These are phyloP conservation scores for Sphaceloma murrayae DNA, from an alignment of 2,329 filamentous ascomycete species.

Conservation along the genomic window DNA sequence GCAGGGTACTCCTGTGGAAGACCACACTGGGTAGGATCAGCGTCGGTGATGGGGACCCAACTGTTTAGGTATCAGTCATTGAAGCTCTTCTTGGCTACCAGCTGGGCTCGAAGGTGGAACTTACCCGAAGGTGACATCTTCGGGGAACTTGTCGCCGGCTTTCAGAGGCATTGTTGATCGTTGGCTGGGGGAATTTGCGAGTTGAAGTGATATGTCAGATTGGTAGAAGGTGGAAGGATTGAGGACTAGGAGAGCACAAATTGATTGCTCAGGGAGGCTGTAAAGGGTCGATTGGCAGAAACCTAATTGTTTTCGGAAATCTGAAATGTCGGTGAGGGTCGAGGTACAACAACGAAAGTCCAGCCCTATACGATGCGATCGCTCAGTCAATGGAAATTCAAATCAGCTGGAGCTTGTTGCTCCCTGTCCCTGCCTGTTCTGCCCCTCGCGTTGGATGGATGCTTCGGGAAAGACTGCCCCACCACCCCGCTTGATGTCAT, in stretches of 20 bases:
- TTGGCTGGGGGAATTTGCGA: not conserved
- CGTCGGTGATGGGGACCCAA: constrained; percentile 71
- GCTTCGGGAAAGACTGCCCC: constrained; percentile 10
- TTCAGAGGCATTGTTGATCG: constrained; percentile 56
- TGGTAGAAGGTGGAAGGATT: not conserved
- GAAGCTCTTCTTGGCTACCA: no score
- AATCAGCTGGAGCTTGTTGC: constrained; percentile 8
- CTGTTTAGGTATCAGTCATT: constrained; percentile 33
- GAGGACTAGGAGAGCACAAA: not conserved
- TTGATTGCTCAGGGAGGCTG: no score
- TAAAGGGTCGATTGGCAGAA: constrained; percentile 2
- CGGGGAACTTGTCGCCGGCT: constrained; percentile 73
- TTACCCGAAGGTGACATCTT: constrained; percentile 66
- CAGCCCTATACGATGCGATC: not conserved
- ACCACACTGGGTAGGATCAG: constrained; percentile 64
- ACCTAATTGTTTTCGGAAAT: not conserved
- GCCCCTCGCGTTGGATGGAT: constrained; percentile 13
- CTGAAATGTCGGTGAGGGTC: constrained; percentile 6
- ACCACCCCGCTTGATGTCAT: constrained; percentile 15
- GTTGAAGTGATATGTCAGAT: not conserved
- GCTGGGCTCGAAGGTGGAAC: no score
- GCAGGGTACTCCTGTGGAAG: constrained; percentile 70
- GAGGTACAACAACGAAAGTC: not conserved
- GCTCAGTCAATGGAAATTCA: no score
- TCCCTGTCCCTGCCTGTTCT: not conserved